Percentiles rank a stretch among this genome's conserved stretches.
These are phyloP conservation scores for Lactifluus pinguis DNA, from an alignment of 768 basidiomycete genomes.

Conservation along the genomic window DNA sequence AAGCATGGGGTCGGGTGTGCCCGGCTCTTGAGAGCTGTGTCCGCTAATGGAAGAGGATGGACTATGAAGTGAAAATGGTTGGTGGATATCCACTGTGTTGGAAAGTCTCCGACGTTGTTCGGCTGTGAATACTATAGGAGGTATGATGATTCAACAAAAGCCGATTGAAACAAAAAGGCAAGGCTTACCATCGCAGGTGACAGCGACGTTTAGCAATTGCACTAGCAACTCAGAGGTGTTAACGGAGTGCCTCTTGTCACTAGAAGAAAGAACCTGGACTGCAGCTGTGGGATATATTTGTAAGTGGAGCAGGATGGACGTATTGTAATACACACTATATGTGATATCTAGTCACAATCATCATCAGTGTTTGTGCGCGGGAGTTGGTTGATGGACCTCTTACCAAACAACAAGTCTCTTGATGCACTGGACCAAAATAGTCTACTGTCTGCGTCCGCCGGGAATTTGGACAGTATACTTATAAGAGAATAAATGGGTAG, in stretches of 20 bases:
- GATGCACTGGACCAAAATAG: slow-evolving; percentile 61
- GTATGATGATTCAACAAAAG: neutral
- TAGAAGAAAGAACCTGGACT: slow-evolving; percentile 13
- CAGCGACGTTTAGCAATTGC: slow-evolving; percentile 12
- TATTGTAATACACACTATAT: slow-evolving; percentile 1
- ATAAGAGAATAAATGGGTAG: slow-evolving; percentile 75
- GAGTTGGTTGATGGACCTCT: slow-evolving; percentile 21
- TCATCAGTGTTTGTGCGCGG: neutral
- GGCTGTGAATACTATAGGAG: slow-evolving; percentile 12
- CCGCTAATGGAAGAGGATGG: slow-evolving; percentile 16
- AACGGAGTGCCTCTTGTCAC: slow-evolving; percentile 8
- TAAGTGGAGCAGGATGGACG: neutral
- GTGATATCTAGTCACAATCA: slow-evolving; percentile 12
- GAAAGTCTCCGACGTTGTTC: slow-evolving; percentile 15
- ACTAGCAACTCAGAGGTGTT: slow-evolving; percentile 11
- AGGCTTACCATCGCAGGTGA: slow-evolving; percentile 14
- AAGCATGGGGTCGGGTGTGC: slow-evolving; percentile 14
- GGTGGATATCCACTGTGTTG: slow-evolving; percentile 3
- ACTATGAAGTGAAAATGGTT: slow-evolving; percentile 14
- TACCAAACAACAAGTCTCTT: slow-evolving; percentile 62
- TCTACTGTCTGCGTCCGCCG: slow-evolving; percentile 62
- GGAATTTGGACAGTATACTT: slow-evolving; percentile 71
- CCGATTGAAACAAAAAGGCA: neutral
- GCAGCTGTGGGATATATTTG: slow-evolving; percentile 11
- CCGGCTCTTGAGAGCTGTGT: slow-evolving; percentile 14